Evolutionary conservation across 2,329 filamentous ascomycete genomes (phyloP).

Genomic region (Penicillium verrucosum): DNA sequence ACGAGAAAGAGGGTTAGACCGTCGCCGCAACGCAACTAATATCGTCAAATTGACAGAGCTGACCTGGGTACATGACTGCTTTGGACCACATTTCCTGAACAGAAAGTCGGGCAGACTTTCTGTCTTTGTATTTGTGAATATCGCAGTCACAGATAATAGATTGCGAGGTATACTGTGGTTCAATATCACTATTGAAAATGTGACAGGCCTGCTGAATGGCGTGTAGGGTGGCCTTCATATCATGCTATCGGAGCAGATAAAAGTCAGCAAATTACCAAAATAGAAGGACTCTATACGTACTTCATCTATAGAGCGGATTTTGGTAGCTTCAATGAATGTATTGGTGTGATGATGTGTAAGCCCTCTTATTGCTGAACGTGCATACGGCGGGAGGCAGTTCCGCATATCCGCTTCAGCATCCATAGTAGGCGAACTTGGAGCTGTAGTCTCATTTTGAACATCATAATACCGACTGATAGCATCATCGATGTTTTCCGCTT

Average conservation of each 20-base stretch:
- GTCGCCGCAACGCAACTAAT: too few species aligned
- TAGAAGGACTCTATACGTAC: background rate
- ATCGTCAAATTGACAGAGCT: slow-evolving; percentile 5
- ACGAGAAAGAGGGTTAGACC: slow-evolving; percentile 20
- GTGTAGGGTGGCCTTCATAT: slow-evolving; percentile 31
- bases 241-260: slow-evolving; percentile 22
- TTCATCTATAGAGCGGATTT: background rate
- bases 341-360: background rate
- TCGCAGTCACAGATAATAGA: slow-evolving; percentile 38
- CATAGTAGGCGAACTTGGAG: background rate
- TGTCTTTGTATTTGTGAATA: slow-evolving; percentile 41
- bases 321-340: background rate
- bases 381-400: background rate
- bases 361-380: background rate
- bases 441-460: background rate
- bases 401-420: background rate
- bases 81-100: slow-evolving; percentile 45
- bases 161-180: slow-evolving; percentile 47
- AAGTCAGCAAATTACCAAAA: background rate
- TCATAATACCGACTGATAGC: slow-evolving; percentile 14
- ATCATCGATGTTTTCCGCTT: slow-evolving; percentile 3
- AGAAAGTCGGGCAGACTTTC: slow-evolving; percentile 36
- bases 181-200: slow-evolving; percentile 49
- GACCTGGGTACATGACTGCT: slow-evolving; percentile 49
- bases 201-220: slow-evolving; percentile 38